phyloP scores from a whole-genome alignment of 495 filamentous ascomycete genomes.

The Xylaria flabelliformis region DNA sequence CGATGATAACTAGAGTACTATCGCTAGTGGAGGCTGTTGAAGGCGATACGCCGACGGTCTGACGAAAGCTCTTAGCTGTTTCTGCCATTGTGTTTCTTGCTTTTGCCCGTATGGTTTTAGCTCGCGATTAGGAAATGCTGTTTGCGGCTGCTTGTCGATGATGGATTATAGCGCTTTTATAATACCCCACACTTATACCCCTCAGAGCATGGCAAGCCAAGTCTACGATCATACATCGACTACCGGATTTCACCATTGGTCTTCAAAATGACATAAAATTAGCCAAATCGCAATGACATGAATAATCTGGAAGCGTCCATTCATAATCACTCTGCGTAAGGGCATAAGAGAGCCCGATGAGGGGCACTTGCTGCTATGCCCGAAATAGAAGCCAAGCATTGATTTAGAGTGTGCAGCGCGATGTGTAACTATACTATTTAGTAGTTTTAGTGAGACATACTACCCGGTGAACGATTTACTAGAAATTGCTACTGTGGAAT shows the following conservation, averaged over 20 bases:
- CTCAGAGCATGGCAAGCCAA: neutral
- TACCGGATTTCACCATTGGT: neutral
- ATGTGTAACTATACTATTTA: too few species aligned
- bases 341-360: neutral
- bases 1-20: constrained; percentile 66
- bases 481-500: too few species aligned
- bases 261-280: neutral
- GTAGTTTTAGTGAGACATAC: too few species aligned
- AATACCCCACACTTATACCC: neutral
- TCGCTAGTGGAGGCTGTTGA: constrained; percentile 58
- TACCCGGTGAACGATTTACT: too few species aligned
- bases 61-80: constrained; percentile 56
- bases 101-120: neutral
- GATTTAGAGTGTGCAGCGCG: neutral
- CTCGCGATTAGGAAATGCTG: neutral
- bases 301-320: neutral
- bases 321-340: constrained; percentile 1
- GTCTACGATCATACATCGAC: neutral
- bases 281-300: neutral
- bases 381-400: neutral
- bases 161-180: neutral
- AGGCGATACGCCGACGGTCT: constrained; percentile 53
- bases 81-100: neutral
- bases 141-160: neutral
- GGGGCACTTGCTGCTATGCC: neutral